Percentiles rank a stretch among this genome's conserved stretches.
These are phyloP conservation scores for Ambrosia trifida DNA, from an alignment of 129 eudicot species.

Conservation along the genomic window DNA sequence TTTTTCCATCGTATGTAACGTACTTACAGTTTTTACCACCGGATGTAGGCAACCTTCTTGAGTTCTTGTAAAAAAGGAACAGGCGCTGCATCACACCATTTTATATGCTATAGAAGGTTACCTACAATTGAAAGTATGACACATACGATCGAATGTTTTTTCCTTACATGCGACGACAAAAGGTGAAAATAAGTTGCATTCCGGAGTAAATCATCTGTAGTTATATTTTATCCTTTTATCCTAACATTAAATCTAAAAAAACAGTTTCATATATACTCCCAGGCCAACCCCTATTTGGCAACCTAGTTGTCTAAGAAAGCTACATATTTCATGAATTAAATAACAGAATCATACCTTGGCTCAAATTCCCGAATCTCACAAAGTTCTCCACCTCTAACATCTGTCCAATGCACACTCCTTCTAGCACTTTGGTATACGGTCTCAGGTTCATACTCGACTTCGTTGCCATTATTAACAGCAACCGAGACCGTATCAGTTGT, in stretches of 20 bases:
- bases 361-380: constrained; percentile 87
- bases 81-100: neutral
- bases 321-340: no score
- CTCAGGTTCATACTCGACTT: constrained; percentile 4
- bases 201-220: no score
- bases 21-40: neutral
- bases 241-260: no score
- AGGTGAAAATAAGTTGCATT: neutral
- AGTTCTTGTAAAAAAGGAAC: neutral
- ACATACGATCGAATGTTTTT: no score
- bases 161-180: no score
- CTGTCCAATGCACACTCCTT: constrained; percentile 87
- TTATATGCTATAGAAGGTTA: neutral
- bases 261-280: no score
- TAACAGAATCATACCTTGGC: constrained; percentile 55
- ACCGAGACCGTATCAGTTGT: constrained; percentile 18
- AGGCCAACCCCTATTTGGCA: no score
- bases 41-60: neutral
- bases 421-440: constrained; percentile 21
- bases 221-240: no score
- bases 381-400: constrained; percentile 82
- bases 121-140: neutral
- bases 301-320: no score
- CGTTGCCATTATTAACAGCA: constrained; percentile 35
- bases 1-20: neutral